Evolutionary conservation across 345 rosid species (phyloP).

Genomic region (Citrus australasica): DNA sequence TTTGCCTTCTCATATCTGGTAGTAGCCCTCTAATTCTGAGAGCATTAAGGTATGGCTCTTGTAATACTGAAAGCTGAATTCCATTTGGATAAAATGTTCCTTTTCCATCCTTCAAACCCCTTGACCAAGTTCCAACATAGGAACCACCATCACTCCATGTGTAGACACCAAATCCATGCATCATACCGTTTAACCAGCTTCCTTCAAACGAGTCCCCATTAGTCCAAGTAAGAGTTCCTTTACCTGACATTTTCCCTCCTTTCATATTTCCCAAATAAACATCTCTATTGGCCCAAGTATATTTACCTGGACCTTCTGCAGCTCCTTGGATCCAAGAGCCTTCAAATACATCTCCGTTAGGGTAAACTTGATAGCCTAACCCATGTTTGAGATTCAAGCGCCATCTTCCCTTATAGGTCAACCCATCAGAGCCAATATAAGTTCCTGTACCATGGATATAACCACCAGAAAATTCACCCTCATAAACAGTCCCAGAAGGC

Average conservation of each 20-base stretch:
- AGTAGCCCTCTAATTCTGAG: constrained; percentile 81
- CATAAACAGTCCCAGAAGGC: constrained; percentile 74
- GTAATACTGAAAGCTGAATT: constrained; percentile 62
- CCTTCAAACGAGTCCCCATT: constrained; percentile 90
- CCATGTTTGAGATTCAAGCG: constrained; percentile 88
- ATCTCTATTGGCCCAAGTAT: constrained; percentile 86
- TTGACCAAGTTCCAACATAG: constrained; percentile 94
- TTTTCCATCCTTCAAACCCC: constrained; percentile 93
- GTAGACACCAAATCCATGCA: constrained; percentile 94
- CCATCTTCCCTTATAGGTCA: constrained; percentile 89
- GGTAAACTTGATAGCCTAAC: constrained; percentile 74
- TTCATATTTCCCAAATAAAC: constrained; percentile 82
- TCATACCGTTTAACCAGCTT: constrained; percentile 86
- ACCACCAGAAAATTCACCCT: constrained; percentile 90
- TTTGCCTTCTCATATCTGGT: constrained; percentile 76
- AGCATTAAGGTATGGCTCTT: constrained; percentile 75
- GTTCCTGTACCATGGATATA: constrained; percentile 85
- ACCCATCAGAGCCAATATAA: constrained; percentile 39
- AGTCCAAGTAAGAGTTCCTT: constrained; percentile 83
- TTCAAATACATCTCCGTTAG: constrained; percentile 77
- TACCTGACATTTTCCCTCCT: constrained; percentile 95
- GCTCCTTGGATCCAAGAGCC: constrained; percentile 92
- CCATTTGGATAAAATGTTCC: constrained; percentile 91
- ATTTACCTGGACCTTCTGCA: constrained; percentile 91
- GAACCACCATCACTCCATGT: constrained; percentile 88